A percentile compares a stretch with the other conserved stretches of the same genome.
phyloP scores from a whole-genome alignment of 371 early-diverging fungal species.

The Apophysomyces trapeziformis region DNA sequence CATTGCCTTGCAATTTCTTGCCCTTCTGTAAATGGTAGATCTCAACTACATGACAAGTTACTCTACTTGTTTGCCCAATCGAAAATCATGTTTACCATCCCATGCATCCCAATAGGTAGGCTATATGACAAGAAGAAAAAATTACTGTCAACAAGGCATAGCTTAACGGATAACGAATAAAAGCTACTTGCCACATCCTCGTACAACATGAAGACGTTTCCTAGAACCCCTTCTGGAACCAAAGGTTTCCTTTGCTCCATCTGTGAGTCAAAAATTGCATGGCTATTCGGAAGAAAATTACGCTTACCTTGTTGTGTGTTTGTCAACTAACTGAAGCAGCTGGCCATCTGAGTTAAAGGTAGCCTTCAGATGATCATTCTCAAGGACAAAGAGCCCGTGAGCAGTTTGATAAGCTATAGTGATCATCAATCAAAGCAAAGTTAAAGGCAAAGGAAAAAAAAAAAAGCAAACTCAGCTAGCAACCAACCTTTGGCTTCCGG shows the following conservation, averaged over 20 bases:
- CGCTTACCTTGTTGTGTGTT: slow-evolving; percentile 44
- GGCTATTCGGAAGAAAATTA: neutral
- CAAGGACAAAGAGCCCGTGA: slow-evolving; percentile 58
- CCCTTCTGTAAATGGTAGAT: slow-evolving; percentile 54
- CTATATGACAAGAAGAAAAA: slow-evolving; percentile 17
- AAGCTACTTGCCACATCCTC: slow-evolving; percentile 75
- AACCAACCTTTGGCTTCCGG: slow-evolving; percentile 1
- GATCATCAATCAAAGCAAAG: neutral
- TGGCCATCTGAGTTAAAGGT: slow-evolving; percentile 76
- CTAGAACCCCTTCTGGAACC: slow-evolving; percentile 63
- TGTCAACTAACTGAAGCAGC: slow-evolving; percentile 69
- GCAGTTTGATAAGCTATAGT: slow-evolving; percentile 36
- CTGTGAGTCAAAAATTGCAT: neutral
- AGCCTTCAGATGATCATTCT: slow-evolving; percentile 72
- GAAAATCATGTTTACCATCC: slow-evolving; percentile 33
- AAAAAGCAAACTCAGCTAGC: neutral
- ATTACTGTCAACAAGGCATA: neutral
- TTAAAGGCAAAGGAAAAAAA: too few species aligned
- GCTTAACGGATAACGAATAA: too few species aligned
- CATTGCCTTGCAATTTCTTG: slow-evolving; percentile 32
- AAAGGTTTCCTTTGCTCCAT: slow-evolving; percentile 64
- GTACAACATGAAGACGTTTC: slow-evolving; percentile 83
- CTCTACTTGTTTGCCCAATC: neutral
- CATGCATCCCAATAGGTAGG: slow-evolving; percentile 87
- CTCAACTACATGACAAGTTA: slow-evolving; percentile 29